Evolutionary conservation across 371 early-diverging fungal species (phyloP), one percentile per base, ranked within the genome.

Genomic region (Conidiobolus incongruus): DNA sequence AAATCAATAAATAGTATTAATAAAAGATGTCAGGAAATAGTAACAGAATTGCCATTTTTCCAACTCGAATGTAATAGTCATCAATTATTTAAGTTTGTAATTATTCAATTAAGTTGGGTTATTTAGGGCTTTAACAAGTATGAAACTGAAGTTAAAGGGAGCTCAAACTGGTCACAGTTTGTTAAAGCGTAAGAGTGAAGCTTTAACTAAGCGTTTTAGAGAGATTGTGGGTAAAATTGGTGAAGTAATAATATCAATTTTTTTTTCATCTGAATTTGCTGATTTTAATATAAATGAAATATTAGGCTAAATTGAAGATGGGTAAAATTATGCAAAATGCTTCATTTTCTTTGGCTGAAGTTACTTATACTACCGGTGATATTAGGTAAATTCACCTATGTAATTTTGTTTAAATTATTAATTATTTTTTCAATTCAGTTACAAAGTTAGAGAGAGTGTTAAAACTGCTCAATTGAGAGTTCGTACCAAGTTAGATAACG

Each of bases 91-190:
- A 24, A 23, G 22, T 39, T 20, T 7, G 40, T 19, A 23, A 10
- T 12, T 32, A 21, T 45, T 16, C 43, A n/a, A 20, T 26, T 16
- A 32, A 40, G 29, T 36, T 54, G 16, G 28, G 16, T 22, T 26
- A 19, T 33, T 19, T 54, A 88, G 87, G 94, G 88, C 89, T 35
- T 60, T 90, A 43, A 85, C 85, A 35, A 72, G 71, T 52, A 90
- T 96, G 76, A 95, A 97, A 70, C 65, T 70, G 23, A 81, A 89
- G 50, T 68, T 96, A 29, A 96, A 96, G 65, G 96, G 95, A 12
- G 99, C 98, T 15, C 87, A 95, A 55, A 98, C 89, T 6, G 99
- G 99, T 21, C 94, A 98, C 60, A 84, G 83, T 15, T 78, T 99
- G 41, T 65, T 96, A 42, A 96, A 94, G 63, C 71, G 95, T 46